Evolutionary conservation across 257 asterid genomes (phyloP).

Genomic region (Solanum pennellii): DNA sequence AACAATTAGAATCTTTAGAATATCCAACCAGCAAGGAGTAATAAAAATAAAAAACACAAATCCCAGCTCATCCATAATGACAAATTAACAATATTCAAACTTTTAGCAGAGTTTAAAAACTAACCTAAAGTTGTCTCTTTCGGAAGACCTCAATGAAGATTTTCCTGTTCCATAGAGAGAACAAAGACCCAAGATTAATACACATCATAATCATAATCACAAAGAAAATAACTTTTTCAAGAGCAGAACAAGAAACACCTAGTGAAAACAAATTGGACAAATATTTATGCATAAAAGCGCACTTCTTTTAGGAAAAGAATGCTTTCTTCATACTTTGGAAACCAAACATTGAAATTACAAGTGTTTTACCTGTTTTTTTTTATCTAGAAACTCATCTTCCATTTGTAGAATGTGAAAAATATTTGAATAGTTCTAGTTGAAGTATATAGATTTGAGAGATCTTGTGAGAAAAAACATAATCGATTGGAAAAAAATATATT

Average conservation of each 20-base stretch:
- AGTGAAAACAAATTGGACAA: background rate
- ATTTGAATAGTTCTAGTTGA: too few species aligned
- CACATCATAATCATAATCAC: background rate
- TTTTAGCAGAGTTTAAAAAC: background rate
- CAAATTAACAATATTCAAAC: background rate
- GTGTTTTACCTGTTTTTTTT: too few species aligned
- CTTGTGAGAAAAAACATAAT: too few species aligned
- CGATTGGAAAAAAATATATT: too few species aligned
- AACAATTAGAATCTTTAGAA: background rate
- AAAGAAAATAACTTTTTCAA: background rate
- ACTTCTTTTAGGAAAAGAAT: background rate
- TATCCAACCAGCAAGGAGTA: background rate
- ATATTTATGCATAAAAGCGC: background rate
- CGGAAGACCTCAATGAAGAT: constrained; percentile 85
- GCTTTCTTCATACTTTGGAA: background rate
- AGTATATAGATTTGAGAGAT: too few species aligned
- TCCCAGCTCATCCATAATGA: background rate
- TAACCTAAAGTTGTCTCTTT: constrained; percentile 74
- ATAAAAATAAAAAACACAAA: background rate
- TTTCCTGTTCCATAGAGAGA: constrained; percentile 28
- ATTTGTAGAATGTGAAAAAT: too few species aligned
- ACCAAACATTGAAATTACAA: too few species aligned
- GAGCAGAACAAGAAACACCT: background rate
- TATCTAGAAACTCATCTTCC: too few species aligned
- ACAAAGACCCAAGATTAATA: background rate